Evolutionary conservation across 2,329 filamentous ascomycete genomes (phyloP), one percentile per base, ranked within the genome.

Genomic region (Fusarium brachygibbosum): DNA sequence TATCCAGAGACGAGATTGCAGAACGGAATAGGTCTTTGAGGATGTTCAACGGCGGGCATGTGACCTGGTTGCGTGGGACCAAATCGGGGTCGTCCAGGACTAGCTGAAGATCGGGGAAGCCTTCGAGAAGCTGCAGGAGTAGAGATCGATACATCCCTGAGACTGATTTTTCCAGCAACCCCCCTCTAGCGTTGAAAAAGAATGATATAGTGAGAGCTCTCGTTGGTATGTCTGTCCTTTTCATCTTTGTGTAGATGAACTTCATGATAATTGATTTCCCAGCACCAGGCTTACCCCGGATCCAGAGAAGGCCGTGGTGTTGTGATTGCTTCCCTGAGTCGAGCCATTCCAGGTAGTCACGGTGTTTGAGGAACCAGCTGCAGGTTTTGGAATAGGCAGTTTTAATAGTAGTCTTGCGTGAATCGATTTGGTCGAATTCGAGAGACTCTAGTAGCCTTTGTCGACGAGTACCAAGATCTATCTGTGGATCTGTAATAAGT

Each of bases 111-210:
- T 25, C 23, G 6, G 23, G 4, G 23, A 5, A 25, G 23, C 23
- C 23, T 25, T 25, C 23, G 23, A 25, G 23, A 25, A 25, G 23
- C 23, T 25, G 23, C 23, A 25, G 23, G 5, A 25, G 23, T 25
- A 25, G 6, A 25, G 23, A 25, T 25, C 23, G 23, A 25, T 25
- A 25, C 23, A 25, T 25, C 23, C 23, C 23, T 6, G 23, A 25
- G 23, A 25, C 23, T 25, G 23, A 25, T 25, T 25, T 25, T 6
- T 25, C 23, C 63, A 2, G 81, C 66, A 0, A 79, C 1, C 76
- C 75, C 0, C 84, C 84, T 44, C 83, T 74, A 0, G 84, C 84
- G 35, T 86, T 82, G 76, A 87, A 87, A 73, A 86, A 87, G 71
- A 86, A 86, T 0, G 80, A 83, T 0, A 83, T 57, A 0, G 82